Evolutionary conservation across 805 yeast genomes (phyloP).

Genomic region (Candida sithepensis): DNA sequence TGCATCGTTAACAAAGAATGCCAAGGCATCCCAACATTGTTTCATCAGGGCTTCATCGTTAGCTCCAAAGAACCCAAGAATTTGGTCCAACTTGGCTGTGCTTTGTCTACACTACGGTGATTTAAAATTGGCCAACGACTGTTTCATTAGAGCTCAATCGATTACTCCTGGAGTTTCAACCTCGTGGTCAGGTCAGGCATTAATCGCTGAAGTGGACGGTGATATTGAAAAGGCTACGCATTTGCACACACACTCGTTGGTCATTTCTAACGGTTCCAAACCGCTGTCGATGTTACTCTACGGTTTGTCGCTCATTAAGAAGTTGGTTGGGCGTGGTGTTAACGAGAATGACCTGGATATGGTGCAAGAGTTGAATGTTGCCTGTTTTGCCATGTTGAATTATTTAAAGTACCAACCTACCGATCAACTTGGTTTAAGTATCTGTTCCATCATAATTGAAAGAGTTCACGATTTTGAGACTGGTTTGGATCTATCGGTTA

Average conservation of each 20-base stretch:
- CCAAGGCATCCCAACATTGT: constrained; percentile 86
- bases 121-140: constrained; percentile 64
- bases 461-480: constrained; percentile 58
- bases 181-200: constrained; percentile 87
- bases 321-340: constrained; percentile 35
- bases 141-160: constrained; percentile 72
- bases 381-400: constrained; percentile 61
- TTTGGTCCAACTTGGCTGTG: constrained; percentile 82
- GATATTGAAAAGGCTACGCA: constrained; percentile 47
- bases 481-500: constrained; percentile 47
- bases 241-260: constrained; percentile 73
- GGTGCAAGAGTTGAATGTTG: constrained; percentile 63
- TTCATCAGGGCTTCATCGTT: constrained; percentile 76
- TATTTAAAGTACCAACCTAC: constrained; percentile 60
- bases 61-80: constrained; percentile 59
- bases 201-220: constrained; percentile 51
- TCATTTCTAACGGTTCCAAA: constrained; percentile 70
- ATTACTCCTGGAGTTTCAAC: constrained; percentile 70
- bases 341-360: constrained; percentile 54
- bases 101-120: constrained; percentile 71
- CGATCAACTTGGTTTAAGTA: constrained; percentile 53
- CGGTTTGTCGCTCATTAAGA: constrained; percentile 54
- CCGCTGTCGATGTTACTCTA: constrained; percentile 69
- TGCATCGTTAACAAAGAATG: constrained; percentile 59
- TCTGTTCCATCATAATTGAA: constrained; percentile 59